Conservation (phyloP, 371 early-diverging fungal genomes). For the Mucor saturninus region DNA sequence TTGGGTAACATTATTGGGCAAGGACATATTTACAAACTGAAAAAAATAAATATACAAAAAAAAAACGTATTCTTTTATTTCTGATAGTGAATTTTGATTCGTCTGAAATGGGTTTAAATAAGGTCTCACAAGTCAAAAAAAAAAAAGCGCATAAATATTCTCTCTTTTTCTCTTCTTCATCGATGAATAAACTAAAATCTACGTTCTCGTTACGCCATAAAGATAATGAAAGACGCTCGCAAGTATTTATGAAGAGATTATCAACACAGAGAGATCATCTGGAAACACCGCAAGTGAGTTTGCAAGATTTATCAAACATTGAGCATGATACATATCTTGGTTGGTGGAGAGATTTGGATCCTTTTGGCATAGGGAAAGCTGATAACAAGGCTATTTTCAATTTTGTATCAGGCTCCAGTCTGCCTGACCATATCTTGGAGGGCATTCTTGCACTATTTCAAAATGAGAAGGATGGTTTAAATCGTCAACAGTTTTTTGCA, state of each 20-base stretch:
- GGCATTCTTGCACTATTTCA: slow-evolving; percentile 42
- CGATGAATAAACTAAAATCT: not conserved
- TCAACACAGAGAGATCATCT: slow-evolving; percentile 50
- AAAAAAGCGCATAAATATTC: too few species aligned
- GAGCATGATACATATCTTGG: slow-evolving; percentile 52
- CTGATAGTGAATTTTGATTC: too few species aligned
- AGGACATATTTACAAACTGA: not conserved
- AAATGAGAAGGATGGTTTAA: slow-evolving; percentile 33
- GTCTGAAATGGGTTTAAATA: too few species aligned
- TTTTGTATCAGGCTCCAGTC: slow-evolving; percentile 36
- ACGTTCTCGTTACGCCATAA: not conserved
- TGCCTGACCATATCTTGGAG: slow-evolving; percentile 33
- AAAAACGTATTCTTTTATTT: too few species aligned
- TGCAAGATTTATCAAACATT: slow-evolving; percentile 67
- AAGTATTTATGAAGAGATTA: not conserved
- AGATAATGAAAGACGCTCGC: not conserved
- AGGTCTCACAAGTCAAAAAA: too few species aligned
- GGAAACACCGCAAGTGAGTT: slow-evolving; percentile 45
- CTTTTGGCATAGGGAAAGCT: slow-evolving; percentile 36
- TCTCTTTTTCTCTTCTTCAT: not conserved
- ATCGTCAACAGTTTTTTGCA: slow-evolving; percentile 42
- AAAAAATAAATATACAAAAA: too few species aligned
- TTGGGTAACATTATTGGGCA: not conserved
- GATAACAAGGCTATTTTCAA: slow-evolving; percentile 32
- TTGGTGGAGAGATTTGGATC: slow-evolving; percentile 53